Base-by-base conservation (phyloP, 2,329 filamentous ascomycete species). In the Hymenoscyphus albidus region DNA sequence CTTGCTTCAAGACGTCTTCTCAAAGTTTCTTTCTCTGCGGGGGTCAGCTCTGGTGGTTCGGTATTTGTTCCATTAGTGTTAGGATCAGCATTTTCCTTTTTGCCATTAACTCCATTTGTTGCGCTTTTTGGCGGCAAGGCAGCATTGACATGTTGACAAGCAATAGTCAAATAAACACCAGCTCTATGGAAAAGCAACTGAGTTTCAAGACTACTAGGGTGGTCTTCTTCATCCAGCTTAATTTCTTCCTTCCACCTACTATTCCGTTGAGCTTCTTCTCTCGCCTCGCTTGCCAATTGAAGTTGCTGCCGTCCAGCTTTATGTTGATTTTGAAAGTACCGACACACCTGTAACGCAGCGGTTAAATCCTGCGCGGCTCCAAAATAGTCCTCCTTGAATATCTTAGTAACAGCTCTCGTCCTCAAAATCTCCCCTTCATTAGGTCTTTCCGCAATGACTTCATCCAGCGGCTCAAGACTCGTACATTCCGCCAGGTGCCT, bases 131-230 rank as follows among this genome's bases (percentile, higher is more conserved):
- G 68, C 35, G 75, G 73, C 3, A 91, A 74, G 16, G 88, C 85
- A 18, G 78, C 77, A 64, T 83, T 78, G 55, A 93, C 84, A 71
- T 88, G 79, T 64, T 87, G 80, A 71, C 86, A 91, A 13, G 92
- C 90, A 71, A 92, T 81, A 3, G 84, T 85, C 42, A 96, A 79
- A 74, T 93, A 90, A 5, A 87, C 86, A 5, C 85, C 85, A 0
- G 87, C 92, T 57, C 92, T 85, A 70, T 93, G 89, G 74, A 95
- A 94, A 4, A 91, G 77, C 4, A 95, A 76, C 73, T 95, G 92
- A 58, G 84, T 81, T 74, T 92, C 88, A 68, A 93, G 79, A 74
- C 91, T 91, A 70, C 82, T 89, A 14, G 91, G 91, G 69, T 93
- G 90, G 67, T 90, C 82, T 70, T 84, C 82, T 62, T 88, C 85